These are phyloP conservation scores for Colletotrichum eleusines DNA, from an alignment of 2,329 filamentous ascomycete species.

Conservation along the genomic window DNA sequence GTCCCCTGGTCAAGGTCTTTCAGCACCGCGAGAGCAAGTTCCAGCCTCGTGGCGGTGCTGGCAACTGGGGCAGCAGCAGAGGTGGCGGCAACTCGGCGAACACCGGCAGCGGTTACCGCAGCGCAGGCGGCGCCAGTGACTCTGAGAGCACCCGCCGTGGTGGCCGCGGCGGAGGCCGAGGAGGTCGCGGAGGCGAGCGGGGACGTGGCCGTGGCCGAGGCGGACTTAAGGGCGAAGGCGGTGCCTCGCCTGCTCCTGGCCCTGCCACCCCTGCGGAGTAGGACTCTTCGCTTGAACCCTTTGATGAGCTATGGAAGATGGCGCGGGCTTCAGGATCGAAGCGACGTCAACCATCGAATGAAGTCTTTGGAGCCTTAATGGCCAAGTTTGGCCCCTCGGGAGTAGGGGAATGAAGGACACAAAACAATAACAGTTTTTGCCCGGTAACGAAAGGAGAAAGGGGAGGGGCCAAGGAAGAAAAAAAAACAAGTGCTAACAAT, in stretches of 20 bases:
- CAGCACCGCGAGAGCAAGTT: slow-evolving; percentile 74
- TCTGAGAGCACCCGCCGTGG: slow-evolving; percentile 69
- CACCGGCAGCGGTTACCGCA: slow-evolving; percentile 82
- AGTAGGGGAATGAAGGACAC: slow-evolving; percentile 33
- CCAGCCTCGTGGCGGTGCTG: slow-evolving; percentile 72
- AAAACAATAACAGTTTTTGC: slow-evolving; percentile 21
- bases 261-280: slow-evolving; percentile 61
- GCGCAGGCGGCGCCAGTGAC: slow-evolving; percentile 82
- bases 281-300: slow-evolving; percentile 36
- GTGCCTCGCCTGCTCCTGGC: slow-evolving; percentile 64
- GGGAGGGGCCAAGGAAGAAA: slow-evolving; percentile 24
- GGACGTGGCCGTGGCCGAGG: slow-evolving; percentile 68
- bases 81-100: slow-evolving; percentile 69
- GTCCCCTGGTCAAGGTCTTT: slow-evolving; percentile 87
- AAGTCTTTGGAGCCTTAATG: slow-evolving; percentile 40
- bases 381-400: slow-evolving; percentile 35
- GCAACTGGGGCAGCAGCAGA: slow-evolving; percentile 75
- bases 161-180: slow-evolving; percentile 67
- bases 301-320: slow-evolving; percentile 31
- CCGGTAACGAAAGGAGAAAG: slow-evolving; percentile 34
- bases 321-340: slow-evolving; percentile 11
- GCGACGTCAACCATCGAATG: slow-evolving; percentile 29
- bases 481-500: slow-evolving; percentile 42
- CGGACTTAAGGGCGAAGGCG: slow-evolving; percentile 70
- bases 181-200: slow-evolving; percentile 69